Base-by-base conservation (phyloP, 306 rosid species). In the Castanopsis chinensis region DNA sequence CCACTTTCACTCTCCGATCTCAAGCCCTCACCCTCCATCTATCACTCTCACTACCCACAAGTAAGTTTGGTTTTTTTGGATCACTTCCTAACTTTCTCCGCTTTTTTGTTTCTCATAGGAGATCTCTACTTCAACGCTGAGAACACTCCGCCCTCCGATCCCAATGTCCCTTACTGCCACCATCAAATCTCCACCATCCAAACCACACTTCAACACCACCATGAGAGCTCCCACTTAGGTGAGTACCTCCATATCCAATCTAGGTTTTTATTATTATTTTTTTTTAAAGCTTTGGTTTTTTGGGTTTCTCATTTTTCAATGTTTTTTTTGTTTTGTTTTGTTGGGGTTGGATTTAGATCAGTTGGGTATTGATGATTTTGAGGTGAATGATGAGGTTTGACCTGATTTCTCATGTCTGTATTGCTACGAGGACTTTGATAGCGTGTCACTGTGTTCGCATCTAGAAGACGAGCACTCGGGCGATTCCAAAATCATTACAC, bases 401-500 rank as follows among this genome's bases (percentile, higher is more conserved):
- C 96, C 97, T 23, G 97, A 96, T 81, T 96, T 90, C 68, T 88
- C 96, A 0, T 90, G 97, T 76, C 96, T 98, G 19, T 95, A 90
- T 79, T 95, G 99, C 79, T 93, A 87, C 72, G 98, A 91, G 79
- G 98, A 93, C 74, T 90, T 96, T 75, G 99, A 96, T 79, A 84
- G 93, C 81, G 88, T 86, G 10, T 91, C 97, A 51, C 85, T 96
- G 82, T 96, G 96, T 76, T 90, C 92, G 78, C 98, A 96, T 79
- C 97, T 96, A 69, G 98, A 93, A 80, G 98, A 93, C 27, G 99
- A 96, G 56, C 98, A 93, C 88, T 72, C 98, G 2, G 90, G 86
- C 87, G 99, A 96, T 81, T 84, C 98, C 8, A 91, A 78, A 91
- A 91, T 83, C 86, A 86, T 97, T 80, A 98, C 92, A 85, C 5